Evolutionary conservation across 177 flowering plant species (phyloP), one percentile per base, ranked within the genome.

Genomic region (Vitis hybrid): DNA sequence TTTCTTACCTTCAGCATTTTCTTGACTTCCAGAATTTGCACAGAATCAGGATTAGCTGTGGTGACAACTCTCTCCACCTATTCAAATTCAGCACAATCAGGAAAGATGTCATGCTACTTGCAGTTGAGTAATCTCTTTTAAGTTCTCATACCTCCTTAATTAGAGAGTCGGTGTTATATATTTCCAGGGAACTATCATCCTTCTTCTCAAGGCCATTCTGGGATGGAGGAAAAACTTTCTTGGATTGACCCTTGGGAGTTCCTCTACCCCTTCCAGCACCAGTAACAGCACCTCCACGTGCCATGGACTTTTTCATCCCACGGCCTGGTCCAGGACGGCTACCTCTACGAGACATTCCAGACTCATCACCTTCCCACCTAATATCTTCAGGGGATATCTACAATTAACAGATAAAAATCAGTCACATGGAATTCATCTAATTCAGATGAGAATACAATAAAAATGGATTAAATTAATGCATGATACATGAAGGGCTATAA

Each of bases 341-440:
- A 55, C 79, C 83, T 82, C 72, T 82, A 56, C 76, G 89, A 73
- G 84, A 74, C 13, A 82, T 69, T 48, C 83, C 88, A 8, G 92
- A 87, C 67, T 91, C 93, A 72, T 90, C 94, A 51, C 87, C 88
- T 71, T 89, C 91, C 99, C 97, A 95, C 39, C 82, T 76, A 56
- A 90, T 87, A 74, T 91, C 96, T 65, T 89, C 89, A 10, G 92
- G 87, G 55, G 96, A 85, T 68, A 95, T 90, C 99, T 94, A 79
- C 1, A 68, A 82, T 80, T 11, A 23, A 23, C 23, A 13, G 45
- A 62, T 11, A 48, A 12, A 12, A 52, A 56, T 57, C 26, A 76
- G 30, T 23, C 4, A 49, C 65, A 51, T 30, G 52, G 14, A 32
- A 23, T 6, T 15, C 57, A 2, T 49, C 18, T 8, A 70, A n/a